Conservation (phyloP, 495 filamentous ascomycete genomes). For the Aspergillus affinis region DNA sequence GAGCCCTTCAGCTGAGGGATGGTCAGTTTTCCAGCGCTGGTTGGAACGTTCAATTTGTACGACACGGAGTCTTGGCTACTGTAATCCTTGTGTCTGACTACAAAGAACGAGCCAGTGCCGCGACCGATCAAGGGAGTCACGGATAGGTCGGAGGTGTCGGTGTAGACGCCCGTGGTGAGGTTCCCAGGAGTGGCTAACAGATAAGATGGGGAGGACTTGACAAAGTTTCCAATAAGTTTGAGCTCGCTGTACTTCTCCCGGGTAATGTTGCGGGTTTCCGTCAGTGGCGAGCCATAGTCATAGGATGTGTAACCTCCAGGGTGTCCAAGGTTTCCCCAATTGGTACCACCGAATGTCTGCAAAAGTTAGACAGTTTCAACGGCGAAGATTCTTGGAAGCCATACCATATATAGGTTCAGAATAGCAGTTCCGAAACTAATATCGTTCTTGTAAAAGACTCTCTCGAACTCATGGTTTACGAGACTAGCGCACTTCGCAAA, state of each 20-base stretch:
- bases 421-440: slow-evolving; percentile 61
- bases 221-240: slow-evolving; percentile 72
- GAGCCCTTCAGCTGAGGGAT: slow-evolving; percentile 63
- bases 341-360: slow-evolving; percentile 70
- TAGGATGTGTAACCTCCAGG: slow-evolving; percentile 74
- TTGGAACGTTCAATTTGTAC: slow-evolving; percentile 63
- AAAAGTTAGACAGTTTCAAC: slow-evolving; percentile 14
- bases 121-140: slow-evolving; percentile 61
- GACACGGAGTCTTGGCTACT: slow-evolving; percentile 50
- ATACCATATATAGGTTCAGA: slow-evolving; percentile 70
- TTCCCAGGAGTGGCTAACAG: slow-evolving; percentile 52
- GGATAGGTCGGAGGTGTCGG: slow-evolving; percentile 48
- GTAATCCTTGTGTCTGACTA: slow-evolving; percentile 65
- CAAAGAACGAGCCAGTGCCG: slow-evolving; percentile 58
- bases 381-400: slow-evolving; percentile 2
- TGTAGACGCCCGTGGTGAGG: slow-evolving; percentile 49
- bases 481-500: slow-evolving; percentile 63
- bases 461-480: slow-evolving; percentile 67
- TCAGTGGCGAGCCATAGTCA: slow-evolving; percentile 68
- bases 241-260: slow-evolving; percentile 79
- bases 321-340: slow-evolving; percentile 81
- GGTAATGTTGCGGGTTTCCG: slow-evolving; percentile 62
- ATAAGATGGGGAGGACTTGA: slow-evolving; percentile 67
- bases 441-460: slow-evolving; percentile 81
- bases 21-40: slow-evolving; percentile 58